Evolutionary conservation across 1,284 basidiomycete genomes (phyloP).

Genomic region (Exobasidium cylindrosporum): DNA sequence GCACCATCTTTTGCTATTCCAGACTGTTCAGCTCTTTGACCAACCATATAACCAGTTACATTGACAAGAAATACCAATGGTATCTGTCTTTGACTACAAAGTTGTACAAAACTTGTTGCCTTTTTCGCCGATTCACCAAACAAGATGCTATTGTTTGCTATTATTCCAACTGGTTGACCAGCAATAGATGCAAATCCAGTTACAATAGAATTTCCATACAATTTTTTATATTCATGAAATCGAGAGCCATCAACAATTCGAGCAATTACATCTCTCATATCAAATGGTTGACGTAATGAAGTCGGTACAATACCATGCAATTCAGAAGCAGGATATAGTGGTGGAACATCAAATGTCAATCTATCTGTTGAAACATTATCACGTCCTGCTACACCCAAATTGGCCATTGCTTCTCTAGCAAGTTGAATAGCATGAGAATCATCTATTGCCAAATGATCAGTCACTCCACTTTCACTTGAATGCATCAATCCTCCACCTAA

Average conservation of each 20-base stretch:
- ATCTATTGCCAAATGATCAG: constrained; percentile 82
- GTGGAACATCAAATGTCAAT: constrained; percentile 62
- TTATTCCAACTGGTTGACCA: constrained; percentile 60
- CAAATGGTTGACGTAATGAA: constrained; percentile 79
- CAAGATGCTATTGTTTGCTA: constrained; percentile 90
- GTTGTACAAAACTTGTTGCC: constrained; percentile 89
- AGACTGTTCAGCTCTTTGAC: constrained; percentile 86
- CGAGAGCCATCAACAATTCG: constrained; percentile 85
- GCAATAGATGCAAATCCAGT: constrained; percentile 64
- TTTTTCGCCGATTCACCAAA: constrained; percentile 91
- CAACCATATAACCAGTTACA: constrained; percentile 87
- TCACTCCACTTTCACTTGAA: constrained; percentile 86
- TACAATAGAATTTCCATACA: constrained; percentile 83
- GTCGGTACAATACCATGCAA: constrained; percentile 87
- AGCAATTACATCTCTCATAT: constrained; percentile 89
- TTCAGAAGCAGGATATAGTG: constrained; percentile 75
- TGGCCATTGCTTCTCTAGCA: constrained; percentile 74
- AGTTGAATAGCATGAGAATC: constrained; percentile 85
- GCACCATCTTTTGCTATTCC: constrained; percentile 96
- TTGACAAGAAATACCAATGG: constrained; percentile 91
- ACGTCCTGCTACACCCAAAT: constrained; percentile 61
- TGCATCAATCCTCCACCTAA: constrained; percentile 89
- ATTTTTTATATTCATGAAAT: constrained; percentile 92
- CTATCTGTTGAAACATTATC: constrained; percentile 48
- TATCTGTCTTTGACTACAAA: constrained; percentile 85